Conservation (phyloP, 2,329 filamentous ascomycete genomes). For the Bipolaris victoriae region DNA sequence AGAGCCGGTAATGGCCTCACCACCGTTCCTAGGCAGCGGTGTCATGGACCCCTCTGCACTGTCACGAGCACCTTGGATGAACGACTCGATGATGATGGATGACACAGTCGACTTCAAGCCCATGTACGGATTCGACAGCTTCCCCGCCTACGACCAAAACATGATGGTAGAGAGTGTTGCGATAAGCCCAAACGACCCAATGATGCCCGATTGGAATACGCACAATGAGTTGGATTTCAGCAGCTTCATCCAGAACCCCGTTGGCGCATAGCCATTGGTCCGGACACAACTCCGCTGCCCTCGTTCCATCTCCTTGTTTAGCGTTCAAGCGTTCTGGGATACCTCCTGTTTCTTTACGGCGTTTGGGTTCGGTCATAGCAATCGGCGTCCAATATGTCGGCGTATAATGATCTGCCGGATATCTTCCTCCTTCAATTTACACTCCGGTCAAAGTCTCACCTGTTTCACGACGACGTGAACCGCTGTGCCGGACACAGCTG, state of each 20-base stretch:
- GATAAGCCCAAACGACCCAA: slow-evolving; percentile 38
- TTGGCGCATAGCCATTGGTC: slow-evolving; percentile 39
- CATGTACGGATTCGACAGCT: slow-evolving; percentile 43
- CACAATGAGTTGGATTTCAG: slow-evolving; percentile 46
- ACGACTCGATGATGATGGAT: slow-evolving; percentile 47
- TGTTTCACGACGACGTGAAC: slow-evolving; percentile 38
- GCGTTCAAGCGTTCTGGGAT: slow-evolving; percentile 46
- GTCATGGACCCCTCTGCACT: slow-evolving; percentile 42
- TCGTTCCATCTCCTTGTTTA: slow-evolving; percentile 29
- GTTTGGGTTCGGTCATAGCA: slow-evolving; percentile 25
- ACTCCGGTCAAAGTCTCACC: slow-evolving; percentile 17
- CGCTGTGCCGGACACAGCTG: slow-evolving; percentile 3
- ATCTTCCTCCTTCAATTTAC: slow-evolving; percentile 14
- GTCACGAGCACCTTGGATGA: slow-evolving; percentile 38
- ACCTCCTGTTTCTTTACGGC: slow-evolving; percentile 23
- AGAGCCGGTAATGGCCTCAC: slow-evolving; percentile 37
- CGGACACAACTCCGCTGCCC: slow-evolving; percentile 24
- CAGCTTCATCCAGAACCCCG: slow-evolving; percentile 46
- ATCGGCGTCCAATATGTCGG: slow-evolving; percentile 23
- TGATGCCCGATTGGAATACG: slow-evolving; percentile 46
- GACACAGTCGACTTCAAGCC: slow-evolving; percentile 46
- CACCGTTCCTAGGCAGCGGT: slow-evolving; percentile 38
- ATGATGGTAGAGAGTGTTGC: slow-evolving; percentile 44
- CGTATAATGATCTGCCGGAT: slow-evolving; percentile 11
- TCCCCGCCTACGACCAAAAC: slow-evolving; percentile 39